Percentiles rank a stretch among this genome's conserved stretches.
Evolutionary conservation across 1,284 basidiomycete species (phyloP).

Genomic region (Cutaneotrichosporon cavernicola): DNA sequence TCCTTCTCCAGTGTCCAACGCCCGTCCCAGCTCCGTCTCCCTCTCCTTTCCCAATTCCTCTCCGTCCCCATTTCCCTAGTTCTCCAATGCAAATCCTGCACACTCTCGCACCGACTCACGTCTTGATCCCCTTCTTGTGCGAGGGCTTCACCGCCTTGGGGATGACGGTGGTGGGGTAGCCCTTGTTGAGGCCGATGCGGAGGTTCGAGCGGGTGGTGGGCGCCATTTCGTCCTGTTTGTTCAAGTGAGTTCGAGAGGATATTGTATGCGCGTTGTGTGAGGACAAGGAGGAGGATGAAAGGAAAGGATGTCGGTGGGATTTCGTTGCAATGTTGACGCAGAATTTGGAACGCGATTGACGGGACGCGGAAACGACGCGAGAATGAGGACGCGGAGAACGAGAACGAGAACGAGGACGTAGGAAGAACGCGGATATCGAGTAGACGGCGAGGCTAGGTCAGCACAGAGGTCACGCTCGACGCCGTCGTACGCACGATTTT

Average conservation of each 20-base stretch:
- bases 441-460: constrained; percentile 15
- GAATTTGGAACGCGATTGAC: neutral
- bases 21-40: neutral
- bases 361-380: neutral
- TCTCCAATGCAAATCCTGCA: neutral
- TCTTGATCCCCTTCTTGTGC: constrained; percentile 85
- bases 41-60: neutral
- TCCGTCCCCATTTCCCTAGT: neutral
- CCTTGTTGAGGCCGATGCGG: constrained; percentile 86
- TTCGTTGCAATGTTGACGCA: neutral
- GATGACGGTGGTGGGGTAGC: constrained; percentile 87
- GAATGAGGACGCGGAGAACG: neutral
- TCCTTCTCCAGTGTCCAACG: neutral
- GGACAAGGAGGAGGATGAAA: neutral
- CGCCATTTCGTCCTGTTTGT: constrained; percentile 23
- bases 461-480: neutral
- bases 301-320: neutral
- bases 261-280: no score
- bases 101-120: constrained; percentile 37
- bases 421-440: neutral
- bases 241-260: neutral
- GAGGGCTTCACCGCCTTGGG: constrained; percentile 75
- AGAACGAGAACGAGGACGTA: neutral
- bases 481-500: constrained; percentile 19
- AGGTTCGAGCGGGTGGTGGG: constrained; percentile 62